Evolutionary conservation across 2,329 filamentous ascomycete genomes (phyloP).

Genomic region (Arthrobotrys megalospora): DNA sequence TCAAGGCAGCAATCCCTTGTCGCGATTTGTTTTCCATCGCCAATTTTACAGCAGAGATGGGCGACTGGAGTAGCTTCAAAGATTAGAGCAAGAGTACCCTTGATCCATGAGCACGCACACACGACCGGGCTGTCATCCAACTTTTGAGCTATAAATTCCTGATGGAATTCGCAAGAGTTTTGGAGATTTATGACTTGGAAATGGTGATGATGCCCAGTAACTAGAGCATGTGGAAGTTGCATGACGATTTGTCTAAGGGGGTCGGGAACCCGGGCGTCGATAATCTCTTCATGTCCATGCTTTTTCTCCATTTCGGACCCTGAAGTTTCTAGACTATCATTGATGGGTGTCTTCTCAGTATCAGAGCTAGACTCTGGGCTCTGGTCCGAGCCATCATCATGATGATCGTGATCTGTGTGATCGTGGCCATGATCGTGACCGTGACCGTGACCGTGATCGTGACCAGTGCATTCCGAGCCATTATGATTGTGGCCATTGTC

Average conservation of each 20-base stretch:
- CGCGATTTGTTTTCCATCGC: conserved; percentile 1
- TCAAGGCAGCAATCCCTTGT: conserved; percentile 36
- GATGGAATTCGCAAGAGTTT: conserved; percentile 35
- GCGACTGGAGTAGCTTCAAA: conserved; percentile 37
- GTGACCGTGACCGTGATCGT: conserved; percentile 18
- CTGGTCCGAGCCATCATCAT: conserved; percentile 2
- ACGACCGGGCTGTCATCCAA: neutral
- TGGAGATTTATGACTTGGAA: conserved; percentile 18
- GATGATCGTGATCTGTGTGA: neutral
- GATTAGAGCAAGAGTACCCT: conserved; percentile 28
- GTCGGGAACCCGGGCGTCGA: conserved; percentile 2
- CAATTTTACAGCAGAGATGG: conserved; percentile 36
- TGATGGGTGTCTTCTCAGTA: conserved; percentile 5
- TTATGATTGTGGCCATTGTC: conserved; percentile 2
- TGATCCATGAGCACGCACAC: conserved; percentile 46
- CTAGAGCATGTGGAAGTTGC: conserved; percentile 35
- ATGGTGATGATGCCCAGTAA: conserved; percentile 50
- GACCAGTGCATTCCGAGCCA: neutral
- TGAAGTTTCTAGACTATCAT: neutral
- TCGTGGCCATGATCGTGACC: conserved; percentile 15
- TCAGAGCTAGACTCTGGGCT: neutral
- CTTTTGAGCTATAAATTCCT: conserved; percentile 17
- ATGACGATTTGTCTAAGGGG: conserved; percentile 5
- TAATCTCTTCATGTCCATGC: neutral
- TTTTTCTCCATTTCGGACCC: conserved; percentile 2